Percentiles rank a stretch among this genome's conserved stretches.
phyloP scores from a whole-genome alignment of 768 basidiomycete genomes.

The Boletus rubroflammeus region DNA sequence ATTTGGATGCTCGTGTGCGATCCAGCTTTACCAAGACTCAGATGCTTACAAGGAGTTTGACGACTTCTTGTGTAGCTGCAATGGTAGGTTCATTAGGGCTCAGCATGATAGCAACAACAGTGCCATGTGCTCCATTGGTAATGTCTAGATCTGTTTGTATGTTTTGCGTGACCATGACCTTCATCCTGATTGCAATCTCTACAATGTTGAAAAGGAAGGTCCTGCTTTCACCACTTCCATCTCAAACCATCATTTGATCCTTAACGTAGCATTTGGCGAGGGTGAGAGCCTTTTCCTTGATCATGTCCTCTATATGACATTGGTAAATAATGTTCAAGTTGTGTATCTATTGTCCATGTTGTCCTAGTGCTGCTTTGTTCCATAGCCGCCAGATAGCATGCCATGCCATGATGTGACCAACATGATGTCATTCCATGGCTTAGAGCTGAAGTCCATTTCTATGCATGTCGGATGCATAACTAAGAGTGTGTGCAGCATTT shows the following conservation, averaged over 20 bases:
- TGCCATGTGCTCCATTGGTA: conserved; percentile 36
- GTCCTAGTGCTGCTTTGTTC: neutral
- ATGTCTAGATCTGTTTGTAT: conserved; percentile 41
- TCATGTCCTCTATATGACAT: neutral
- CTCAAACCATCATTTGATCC: neutral
- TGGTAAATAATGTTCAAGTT: neutral
- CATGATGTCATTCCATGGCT: neutral
- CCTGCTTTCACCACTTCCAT: neutral
- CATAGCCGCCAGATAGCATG: neutral
- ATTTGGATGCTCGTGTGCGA: neutral
- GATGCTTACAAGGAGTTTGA: neutral
- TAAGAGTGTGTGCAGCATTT: neutral
- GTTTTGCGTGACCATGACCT: conserved; percentile 39
- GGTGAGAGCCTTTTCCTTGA: neutral
- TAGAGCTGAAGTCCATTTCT: neutral
- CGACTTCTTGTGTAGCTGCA: neutral
- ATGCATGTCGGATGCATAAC: neutral
- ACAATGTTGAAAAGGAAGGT: conserved; percentile 14
- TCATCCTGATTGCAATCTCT: conserved; percentile 33
- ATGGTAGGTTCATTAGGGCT: neutral
- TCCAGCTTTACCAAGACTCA: neutral
- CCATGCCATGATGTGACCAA: neutral
- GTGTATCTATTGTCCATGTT: too few species aligned
- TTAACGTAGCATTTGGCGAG: neutral
- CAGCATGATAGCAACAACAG: neutral